Evolutionary conservation across 345 rosid species (phyloP).

Genomic region (Theobroma cacao): DNA sequence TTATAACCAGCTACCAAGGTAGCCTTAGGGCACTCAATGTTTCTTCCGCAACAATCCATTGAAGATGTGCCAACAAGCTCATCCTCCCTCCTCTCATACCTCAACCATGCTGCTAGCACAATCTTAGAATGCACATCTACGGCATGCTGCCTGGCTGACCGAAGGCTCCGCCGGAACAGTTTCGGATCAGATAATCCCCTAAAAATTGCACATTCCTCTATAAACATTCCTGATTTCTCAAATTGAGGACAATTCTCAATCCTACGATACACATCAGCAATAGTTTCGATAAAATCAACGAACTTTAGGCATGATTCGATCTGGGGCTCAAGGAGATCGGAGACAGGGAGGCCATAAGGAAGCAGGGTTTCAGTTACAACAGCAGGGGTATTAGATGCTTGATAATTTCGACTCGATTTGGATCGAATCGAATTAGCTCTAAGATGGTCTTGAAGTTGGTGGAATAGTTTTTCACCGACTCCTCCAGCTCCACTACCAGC

Average conservation of each 20-base stretch:
- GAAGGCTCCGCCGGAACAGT: slow-evolving; percentile 74
- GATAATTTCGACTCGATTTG: slow-evolving; percentile 44
- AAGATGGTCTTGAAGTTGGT: slow-evolving; percentile 69
- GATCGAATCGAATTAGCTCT: slow-evolving; percentile 55
- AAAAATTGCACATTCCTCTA: slow-evolving; percentile 76
- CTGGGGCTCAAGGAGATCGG: slow-evolving; percentile 74
- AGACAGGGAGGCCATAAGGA: slow-evolving; percentile 66
- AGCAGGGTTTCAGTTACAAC: slow-evolving; percentile 48
- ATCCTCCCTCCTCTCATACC: slow-evolving; percentile 93
- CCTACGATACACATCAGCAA: slow-evolving; percentile 60
- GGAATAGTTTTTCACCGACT: slow-evolving; percentile 67
- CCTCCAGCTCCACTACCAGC: slow-evolving; percentile 36
- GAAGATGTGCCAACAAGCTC: slow-evolving; percentile 69
- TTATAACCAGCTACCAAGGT: slow-evolving; percentile 65
- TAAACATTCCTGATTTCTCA: slow-evolving; percentile 54
- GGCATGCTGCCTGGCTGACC: slow-evolving; percentile 69
- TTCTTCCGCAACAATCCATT: slow-evolving; percentile 85
- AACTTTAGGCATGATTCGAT: slow-evolving; percentile 67
- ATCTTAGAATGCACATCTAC: slow-evolving; percentile 77
- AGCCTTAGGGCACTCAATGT: slow-evolving; percentile 84
- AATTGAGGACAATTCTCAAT: slow-evolving; percentile 45
- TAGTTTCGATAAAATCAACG: slow-evolving; percentile 58
- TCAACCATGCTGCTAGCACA: slow-evolving; percentile 83
- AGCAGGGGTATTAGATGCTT: slow-evolving; percentile 24
- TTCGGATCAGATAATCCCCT: slow-evolving; percentile 72